Conservation (phyloP, 2,329 filamentous ascomycete genomes). For the Trichophyton rubrum region DNA sequence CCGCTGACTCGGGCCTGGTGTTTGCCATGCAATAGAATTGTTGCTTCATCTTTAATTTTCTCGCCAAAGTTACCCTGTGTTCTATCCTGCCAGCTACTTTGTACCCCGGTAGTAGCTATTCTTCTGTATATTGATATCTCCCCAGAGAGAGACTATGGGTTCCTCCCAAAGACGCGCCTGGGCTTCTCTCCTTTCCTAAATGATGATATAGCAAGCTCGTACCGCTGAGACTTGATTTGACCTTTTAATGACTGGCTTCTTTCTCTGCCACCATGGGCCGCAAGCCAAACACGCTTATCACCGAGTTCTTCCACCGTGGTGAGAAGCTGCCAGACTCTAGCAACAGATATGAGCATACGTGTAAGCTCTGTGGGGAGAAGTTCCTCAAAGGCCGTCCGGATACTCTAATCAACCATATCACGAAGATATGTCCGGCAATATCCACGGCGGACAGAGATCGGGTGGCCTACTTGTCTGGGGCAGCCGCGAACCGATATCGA, state of each 20-base stretch:
- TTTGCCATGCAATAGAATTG: not conserved
- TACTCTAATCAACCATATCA: constrained; percentile 65
- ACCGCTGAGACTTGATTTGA: not conserved
- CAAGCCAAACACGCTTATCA: constrained; percentile 70
- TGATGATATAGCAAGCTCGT: not conserved
- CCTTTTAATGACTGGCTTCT: not conserved
- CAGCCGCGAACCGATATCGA: constrained; percentile 8
- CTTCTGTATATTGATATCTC: not conserved
- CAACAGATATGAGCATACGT: constrained; percentile 85
- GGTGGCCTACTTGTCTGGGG: constrained; percentile 53
- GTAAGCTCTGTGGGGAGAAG: constrained; percentile 74
- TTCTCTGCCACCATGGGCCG: constrained; percentile 51
- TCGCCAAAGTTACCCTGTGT: not conserved
- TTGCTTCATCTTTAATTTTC: not conserved
- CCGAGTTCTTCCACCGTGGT: constrained; percentile 78
- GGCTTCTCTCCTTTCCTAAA: not conserved
- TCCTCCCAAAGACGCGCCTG: not conserved
- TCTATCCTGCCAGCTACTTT: not conserved
- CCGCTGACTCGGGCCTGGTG: not conserved
- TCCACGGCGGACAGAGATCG: constrained; percentile 62
- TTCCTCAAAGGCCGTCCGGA: constrained; percentile 86
- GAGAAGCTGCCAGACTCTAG: constrained; percentile 77
- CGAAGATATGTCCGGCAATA: constrained; percentile 75
- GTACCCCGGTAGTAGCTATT: no score
- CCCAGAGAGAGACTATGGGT: not conserved